These are phyloP conservation scores for Nigrospora sphaerica DNA, from an alignment of 2,329 filamentous ascomycete species.

Conservation along the genomic window DNA sequence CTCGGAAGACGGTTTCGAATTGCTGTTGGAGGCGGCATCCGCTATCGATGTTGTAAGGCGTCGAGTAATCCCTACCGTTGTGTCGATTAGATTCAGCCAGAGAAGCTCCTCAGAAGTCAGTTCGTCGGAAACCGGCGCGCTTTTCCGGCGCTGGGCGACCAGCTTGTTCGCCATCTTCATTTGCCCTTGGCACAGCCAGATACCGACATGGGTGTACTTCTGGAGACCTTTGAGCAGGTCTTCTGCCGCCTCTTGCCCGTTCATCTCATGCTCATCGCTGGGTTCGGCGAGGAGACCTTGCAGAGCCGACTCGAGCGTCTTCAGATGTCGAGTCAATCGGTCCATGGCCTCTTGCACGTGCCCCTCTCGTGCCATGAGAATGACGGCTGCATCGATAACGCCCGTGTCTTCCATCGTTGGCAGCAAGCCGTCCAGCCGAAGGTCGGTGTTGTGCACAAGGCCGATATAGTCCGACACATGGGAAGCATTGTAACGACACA, in stretches of 20 bases:
- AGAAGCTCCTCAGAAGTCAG: constrained; percentile 48
- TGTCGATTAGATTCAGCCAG: constrained; percentile 56
- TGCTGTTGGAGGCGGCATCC: neutral
- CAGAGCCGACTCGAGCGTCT: constrained; percentile 71
- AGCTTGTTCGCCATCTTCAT: constrained; percentile 51
- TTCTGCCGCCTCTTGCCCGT: constrained; percentile 56
- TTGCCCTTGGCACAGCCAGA: constrained; percentile 90
- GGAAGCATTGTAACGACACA: constrained; percentile 76
- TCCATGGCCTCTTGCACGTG: constrained; percentile 77
- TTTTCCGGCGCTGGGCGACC: constrained; percentile 43
- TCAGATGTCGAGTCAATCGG: constrained; percentile 73
- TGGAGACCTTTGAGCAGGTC: constrained; percentile 72
- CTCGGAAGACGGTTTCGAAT: constrained; percentile 19
- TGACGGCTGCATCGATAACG: constrained; percentile 85
- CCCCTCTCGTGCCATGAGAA: constrained; percentile 84
- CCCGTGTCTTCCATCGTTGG: constrained; percentile 85
- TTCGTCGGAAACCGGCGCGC: constrained; percentile 30
- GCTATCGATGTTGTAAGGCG: constrained; percentile 29
- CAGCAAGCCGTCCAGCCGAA: constrained; percentile 73
- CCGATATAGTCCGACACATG: constrained; percentile 85
- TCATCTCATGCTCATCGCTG: constrained; percentile 35
- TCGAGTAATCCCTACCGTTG: constrained; percentile 56
- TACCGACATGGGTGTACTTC: constrained; percentile 87
- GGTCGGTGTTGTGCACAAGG: constrained; percentile 65
- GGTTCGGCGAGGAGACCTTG: constrained; percentile 63